phyloP scores from a whole-genome alignment of 1,284 basidiomycete genomes.

The Apiotrichum veenhuisii region DNA sequence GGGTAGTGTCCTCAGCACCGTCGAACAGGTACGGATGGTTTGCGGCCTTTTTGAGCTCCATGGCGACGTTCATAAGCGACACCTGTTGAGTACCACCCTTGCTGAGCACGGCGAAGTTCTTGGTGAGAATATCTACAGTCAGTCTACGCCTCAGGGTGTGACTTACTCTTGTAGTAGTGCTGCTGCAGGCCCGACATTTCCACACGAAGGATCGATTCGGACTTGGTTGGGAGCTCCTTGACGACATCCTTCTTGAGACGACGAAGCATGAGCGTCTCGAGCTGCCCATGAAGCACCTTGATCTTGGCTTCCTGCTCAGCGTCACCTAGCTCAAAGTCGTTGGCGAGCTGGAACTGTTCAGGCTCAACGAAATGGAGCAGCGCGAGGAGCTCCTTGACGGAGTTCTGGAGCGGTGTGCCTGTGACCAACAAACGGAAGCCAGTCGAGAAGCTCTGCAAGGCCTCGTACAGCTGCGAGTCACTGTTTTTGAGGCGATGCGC shows the following conservation, averaged over 20 bases:
- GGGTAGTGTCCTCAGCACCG: slow-evolving; percentile 74
- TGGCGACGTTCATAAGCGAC: slow-evolving; percentile 89
- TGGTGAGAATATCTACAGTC: slow-evolving; percentile 74
- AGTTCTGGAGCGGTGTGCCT: slow-evolving; percentile 97
- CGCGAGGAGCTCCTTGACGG: slow-evolving; percentile 94
- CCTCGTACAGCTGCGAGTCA: slow-evolving; percentile 95
- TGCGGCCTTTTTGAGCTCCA: slow-evolving; percentile 96
- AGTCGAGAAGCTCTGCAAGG: slow-evolving; percentile 80
- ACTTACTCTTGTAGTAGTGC: slow-evolving; percentile 86
- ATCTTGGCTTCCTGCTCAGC: slow-evolving; percentile 92
- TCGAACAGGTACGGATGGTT: slow-evolving; percentile 99
- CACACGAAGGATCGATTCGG: slow-evolving; percentile 93
- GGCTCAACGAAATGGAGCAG: slow-evolving; percentile 99
- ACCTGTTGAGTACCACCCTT: slow-evolving; percentile 84
- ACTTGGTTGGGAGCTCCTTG: slow-evolving; percentile 94
- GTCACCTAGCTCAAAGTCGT: slow-evolving; percentile 92
- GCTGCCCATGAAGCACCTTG: slow-evolving; percentile 82
- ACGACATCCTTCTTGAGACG: slow-evolving; percentile 97
- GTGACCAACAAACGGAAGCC: slow-evolving; percentile 94
- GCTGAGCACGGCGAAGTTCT: slow-evolving; percentile 89
- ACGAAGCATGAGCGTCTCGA: slow-evolving; percentile 91
- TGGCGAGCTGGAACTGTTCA: slow-evolving; percentile 83
- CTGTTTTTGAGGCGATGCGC: slow-evolving; percentile 98
- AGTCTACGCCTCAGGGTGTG: neutral
- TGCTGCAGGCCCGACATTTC: slow-evolving; percentile 98